Conservation (phyloP, 768 basidiomycete species). For the Boletus rubroflammeus region DNA sequence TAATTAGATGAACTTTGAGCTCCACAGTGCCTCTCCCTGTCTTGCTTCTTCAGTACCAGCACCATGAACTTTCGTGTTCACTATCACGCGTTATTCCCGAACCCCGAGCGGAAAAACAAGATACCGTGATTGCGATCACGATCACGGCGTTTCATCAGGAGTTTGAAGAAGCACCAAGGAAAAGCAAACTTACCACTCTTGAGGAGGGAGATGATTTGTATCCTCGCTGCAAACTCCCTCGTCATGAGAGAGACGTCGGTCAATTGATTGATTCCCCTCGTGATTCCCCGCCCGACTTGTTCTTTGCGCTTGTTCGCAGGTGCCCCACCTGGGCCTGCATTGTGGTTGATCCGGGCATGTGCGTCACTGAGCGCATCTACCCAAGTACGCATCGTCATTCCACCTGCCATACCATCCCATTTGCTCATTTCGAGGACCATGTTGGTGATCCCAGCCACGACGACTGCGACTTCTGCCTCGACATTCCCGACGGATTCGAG, state of each 20-base stretch:
- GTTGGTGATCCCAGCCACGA: conserved; percentile 52
- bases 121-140: background rate
- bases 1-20: conserved; percentile 46
- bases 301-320: conserved; percentile 35
- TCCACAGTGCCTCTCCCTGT: conserved; percentile 49
- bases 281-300: conserved; percentile 45
- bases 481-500: conserved; percentile 44
- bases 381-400: conserved; percentile 56
- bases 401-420: conserved; percentile 55
- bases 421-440: conserved; percentile 53
- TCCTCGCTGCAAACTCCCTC: conserved; percentile 50
- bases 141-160: conserved; percentile 1
- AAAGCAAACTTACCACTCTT: conserved; percentile 42
- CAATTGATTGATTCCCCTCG: conserved; percentile 48
- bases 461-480: conserved; percentile 46
- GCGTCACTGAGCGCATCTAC: conserved; percentile 45
- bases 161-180: background rate
- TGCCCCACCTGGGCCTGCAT: background rate
- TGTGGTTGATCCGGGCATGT: conserved; percentile 29
- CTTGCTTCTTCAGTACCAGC: conserved; percentile 47
- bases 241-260: conserved; percentile 50
- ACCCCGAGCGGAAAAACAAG: background rate
- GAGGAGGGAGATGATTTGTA: conserved; percentile 50
- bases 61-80: conserved; percentile 47
- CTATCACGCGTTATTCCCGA: conserved; percentile 20